Base-by-base conservation (phyloP, 2,329 filamentous ascomycete species). In the Pseudocercospora macadamiae region DNA sequence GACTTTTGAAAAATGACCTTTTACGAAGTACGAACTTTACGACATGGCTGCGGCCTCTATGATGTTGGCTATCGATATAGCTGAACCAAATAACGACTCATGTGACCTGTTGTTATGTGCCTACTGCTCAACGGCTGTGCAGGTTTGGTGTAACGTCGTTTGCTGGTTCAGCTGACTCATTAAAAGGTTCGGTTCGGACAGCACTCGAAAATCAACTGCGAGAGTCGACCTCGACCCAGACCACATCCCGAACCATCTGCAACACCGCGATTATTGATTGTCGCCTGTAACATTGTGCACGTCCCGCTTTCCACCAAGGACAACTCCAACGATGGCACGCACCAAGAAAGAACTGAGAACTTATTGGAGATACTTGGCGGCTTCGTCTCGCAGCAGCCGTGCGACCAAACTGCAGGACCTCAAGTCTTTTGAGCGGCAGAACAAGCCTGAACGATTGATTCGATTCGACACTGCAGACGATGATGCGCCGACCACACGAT, bases 41-140 rank as follows among this genome's bases (percentile, higher is more conserved):
- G 39, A 57, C 23, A 39, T 30, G 48, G 19, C 19, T 30, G 10
- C n/a, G 19, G 47, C 44, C 18, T 25, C n/a, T 47, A 21, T 55
- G 51, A 21, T 10, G 26, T 45, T 21, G 26, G 18, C 53, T 55
- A 19, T 37, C 36, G 39, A 48, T 28, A 30, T 23, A 26, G 18
- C 42, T 16, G 21, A 14, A 47, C 23, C 42, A 30, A 26, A 16
- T 14, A 42, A 4, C 16, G 34, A 18, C n/a, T 23, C n/a, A 18
- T 14, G 10, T 4, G 25, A 6, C 16, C 30, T 32, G 23, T 7
- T 37, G 36, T 3, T 14, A 57, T 51, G 45, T 12, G 12, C 28
- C 12, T 32, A 12, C 28, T 12, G 28, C 12, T 32, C 28, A 32
- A 32, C 28, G 28, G 28, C 12, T 12, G 6, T 32, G 28, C 28